Percentiles rank a stretch among this genome's conserved stretches.
phyloP scores from a whole-genome alignment of 106 monocot genomes.

The Triglochin maritima region DNA sequence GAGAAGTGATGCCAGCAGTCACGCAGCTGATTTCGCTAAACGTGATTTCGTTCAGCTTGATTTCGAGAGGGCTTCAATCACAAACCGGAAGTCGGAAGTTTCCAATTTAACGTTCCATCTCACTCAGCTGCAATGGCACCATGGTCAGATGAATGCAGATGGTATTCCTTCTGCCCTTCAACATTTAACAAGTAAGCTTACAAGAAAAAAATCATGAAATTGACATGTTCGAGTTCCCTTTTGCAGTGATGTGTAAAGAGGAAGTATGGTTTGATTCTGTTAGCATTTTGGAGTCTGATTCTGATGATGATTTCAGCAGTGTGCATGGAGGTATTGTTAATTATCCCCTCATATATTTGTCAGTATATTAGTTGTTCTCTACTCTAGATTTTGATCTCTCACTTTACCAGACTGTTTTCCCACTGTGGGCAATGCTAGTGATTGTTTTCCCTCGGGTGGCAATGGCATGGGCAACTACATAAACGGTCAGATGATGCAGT shows the following conservation, averaged over 20 bases:
- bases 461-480: conserved; percentile 12
- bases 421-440: conserved; percentile 29
- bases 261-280: conserved; percentile 75
- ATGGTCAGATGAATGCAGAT: conserved; percentile 36
- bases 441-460: conserved; percentile 34
- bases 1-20: conserved; percentile 2
- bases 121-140: conserved; percentile 56
- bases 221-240: neutral
- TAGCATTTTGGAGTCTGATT: conserved; percentile 65
- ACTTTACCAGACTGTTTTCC: conserved; percentile 37
- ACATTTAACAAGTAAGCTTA: neutral
- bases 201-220: neutral
- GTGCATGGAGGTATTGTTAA: conserved; percentile 51
- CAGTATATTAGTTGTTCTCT: neutral
- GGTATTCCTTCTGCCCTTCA: conserved; percentile 17
- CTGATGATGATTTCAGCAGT: conserved; percentile 70
- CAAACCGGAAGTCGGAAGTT: conserved; percentile 29
- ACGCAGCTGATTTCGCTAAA: conserved; percentile 17
- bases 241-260: conserved; percentile 49
- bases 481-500: conserved; percentile 19
- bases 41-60: conserved; percentile 31
- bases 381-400: neutral
- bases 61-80: conserved; percentile 20
- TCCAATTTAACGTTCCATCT: conserved; percentile 52
- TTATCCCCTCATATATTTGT: neutral